Evolutionary conservation across 148 eudicot genomes (phyloP), one percentile per base, ranked within the genome.

Genomic region (Rhododendron griersonianum): DNA sequence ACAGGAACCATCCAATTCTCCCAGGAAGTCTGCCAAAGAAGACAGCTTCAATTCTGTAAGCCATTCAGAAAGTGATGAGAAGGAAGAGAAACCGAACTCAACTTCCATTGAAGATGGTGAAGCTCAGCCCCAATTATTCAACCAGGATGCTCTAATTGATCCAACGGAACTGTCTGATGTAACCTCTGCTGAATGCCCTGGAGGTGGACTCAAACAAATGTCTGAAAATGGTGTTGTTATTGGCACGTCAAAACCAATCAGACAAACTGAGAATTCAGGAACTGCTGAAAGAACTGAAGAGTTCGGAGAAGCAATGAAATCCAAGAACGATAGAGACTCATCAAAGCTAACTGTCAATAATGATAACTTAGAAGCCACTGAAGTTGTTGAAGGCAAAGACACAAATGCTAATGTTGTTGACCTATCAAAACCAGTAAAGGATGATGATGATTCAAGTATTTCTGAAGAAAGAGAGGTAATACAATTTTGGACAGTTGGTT

Each of bases 381-480:
- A 65, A 80, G 78, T 85, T 78, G 41, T 47, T 44, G 44, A 85
- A 44, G 53, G 75, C 37, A 14, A 85, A 81, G 57, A 10, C 83
- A 81, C 35, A 81, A 81, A 51, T 3, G 51, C 81, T 23, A 21
- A 78, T 44, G 30, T 8, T 21, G 18, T 41, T 78, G 33, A 33
- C 51, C 4, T 78, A 4, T 41, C 81, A 18, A 44, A 78, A 78
- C 81, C 81, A 44, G 53, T 0, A 2, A 53, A 44, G 11, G 11
- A 44, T 2, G 25, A 8, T 44, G 53, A 44, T 23, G 81, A 19
- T 78, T 44, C 81, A 78, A 78, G 25, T 11, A 78, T 78, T 44
- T 41, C 50, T 44, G 30, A 44, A 81, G 69, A 82, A 61, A 82
- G 35, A 61, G 76, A 82, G 75, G 85, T 83, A 83, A 45, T 28